These are phyloP conservation scores for Rhynchospora tenuis DNA, from an alignment of 176 grass and related monocot species.

Conservation along the genomic window DNA sequence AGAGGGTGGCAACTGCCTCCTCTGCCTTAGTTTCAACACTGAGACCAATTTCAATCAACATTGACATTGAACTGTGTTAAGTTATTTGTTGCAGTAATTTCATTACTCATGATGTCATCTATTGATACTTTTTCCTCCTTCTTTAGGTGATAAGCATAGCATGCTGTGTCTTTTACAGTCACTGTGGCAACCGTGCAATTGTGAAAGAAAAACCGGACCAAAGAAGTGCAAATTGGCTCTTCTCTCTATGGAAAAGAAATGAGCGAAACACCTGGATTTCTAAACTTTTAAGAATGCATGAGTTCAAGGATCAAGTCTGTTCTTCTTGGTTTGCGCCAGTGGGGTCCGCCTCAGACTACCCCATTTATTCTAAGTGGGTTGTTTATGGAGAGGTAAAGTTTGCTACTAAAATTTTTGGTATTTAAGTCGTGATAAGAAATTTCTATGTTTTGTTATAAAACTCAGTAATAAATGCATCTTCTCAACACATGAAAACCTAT, in stretches of 20 bases:
- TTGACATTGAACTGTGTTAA: not conserved
- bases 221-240: constrained; percentile 69
- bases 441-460: not conserved
- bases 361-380: constrained; percentile 93
- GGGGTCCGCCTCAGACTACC: constrained; percentile 89
- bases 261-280: constrained; percentile 65
- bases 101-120: not conserved
- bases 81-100: not conserved
- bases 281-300: constrained; percentile 63
- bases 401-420: constrained; percentile 2
- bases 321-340: constrained; percentile 95
- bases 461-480: not conserved
- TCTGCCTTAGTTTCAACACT: not conserved
- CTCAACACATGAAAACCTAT: not conserved
- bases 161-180: constrained; percentile 95
- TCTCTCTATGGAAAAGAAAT: constrained; percentile 85
- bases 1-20: no score
- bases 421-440: not conserved
- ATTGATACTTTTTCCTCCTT: constrained; percentile 3
- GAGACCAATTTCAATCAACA: not conserved
- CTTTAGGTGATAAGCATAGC: constrained; percentile 96
- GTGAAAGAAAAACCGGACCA: constrained; percentile 65
- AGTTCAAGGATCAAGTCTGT: constrained; percentile 96
- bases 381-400: constrained; percentile 84
- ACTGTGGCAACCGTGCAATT: constrained; percentile 84